These are phyloP conservation scores for Penicillium arizonense DNA, from an alignment of 495 filamentous ascomycete species.

Conservation along the genomic window DNA sequence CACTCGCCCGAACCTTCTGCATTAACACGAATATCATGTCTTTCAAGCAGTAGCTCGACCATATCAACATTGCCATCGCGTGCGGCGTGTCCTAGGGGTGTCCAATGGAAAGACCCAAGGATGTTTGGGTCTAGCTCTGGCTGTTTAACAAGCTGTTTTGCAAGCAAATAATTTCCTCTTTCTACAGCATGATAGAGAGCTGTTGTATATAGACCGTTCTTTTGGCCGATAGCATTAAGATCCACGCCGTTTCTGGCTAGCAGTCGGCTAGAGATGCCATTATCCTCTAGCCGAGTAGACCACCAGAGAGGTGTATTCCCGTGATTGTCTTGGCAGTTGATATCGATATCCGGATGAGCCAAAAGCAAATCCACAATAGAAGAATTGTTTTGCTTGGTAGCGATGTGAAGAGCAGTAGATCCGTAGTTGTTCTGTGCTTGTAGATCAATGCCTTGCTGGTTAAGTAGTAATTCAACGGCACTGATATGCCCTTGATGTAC, in stretches of 20 bases:
- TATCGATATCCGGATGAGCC: no score
- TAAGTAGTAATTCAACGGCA: neutral
- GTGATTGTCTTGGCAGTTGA: neutral
- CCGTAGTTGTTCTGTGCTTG: neutral
- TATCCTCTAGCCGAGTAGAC: no score
- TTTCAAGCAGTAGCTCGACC: constrained; percentile 1
- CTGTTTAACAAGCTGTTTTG: neutral
- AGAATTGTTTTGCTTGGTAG: neutral
- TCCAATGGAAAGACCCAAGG: neutral
- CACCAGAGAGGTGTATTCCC: constrained; percentile 3
- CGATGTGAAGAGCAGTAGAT: neutral
- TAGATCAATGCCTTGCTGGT: constrained; percentile 1
- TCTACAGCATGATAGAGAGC: constrained; percentile 1
- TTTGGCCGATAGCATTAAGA: neutral
- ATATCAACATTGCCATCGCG: constrained; percentile 5
- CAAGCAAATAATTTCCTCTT: neutral
- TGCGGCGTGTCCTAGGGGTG: constrained; percentile 1
- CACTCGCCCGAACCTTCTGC: neutral
- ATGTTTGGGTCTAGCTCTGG: constrained; percentile 1
- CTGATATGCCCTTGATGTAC: neutral
- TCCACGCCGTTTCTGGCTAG: neutral
- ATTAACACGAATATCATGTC: constrained; percentile 1
- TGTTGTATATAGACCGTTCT: neutral
- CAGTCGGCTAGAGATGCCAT: neutral
- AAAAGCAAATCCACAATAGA: no score